phyloP scores from a whole-genome alignment of 352 stramenopile species.

The Thalassiosira exigua region DNA sequence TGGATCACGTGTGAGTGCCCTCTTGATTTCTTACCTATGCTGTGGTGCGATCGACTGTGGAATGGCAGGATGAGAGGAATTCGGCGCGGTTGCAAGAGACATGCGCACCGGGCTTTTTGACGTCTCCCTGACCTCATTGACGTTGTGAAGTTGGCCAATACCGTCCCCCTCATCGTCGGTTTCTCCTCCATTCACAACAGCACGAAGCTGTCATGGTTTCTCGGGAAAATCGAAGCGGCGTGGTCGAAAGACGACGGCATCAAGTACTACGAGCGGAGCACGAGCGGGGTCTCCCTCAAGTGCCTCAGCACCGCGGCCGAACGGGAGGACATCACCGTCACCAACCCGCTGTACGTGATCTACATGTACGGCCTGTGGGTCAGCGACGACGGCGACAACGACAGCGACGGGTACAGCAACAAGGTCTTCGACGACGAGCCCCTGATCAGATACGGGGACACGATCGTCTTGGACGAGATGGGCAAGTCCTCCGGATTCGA shows the following conservation, averaged over 20 bases:
- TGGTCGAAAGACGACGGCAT: conserved; percentile 9
- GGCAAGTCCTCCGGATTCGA: conserved; percentile 53
- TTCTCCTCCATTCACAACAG: no score
- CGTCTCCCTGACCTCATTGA: no score
- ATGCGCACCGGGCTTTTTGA: no score
- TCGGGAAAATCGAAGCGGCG: conserved; percentile 35
- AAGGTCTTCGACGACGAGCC: conserved; percentile 73
- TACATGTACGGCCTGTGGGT: conserved; percentile 65
- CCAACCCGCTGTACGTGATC: conserved; percentile 58
- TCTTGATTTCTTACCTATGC: background rate
- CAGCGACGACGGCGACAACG: conserved; percentile 45
- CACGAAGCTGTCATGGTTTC: conserved; percentile 34
- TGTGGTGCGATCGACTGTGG: no score
- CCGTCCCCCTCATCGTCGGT: no score
- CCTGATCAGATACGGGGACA: conserved; percentile 73
- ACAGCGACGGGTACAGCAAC: conserved; percentile 52
- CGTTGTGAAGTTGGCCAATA: no score
- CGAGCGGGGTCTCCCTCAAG: conserved; percentile 47
- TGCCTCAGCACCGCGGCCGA: conserved; percentile 29
- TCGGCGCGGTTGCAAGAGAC: no score
- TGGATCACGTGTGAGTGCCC: conserved; percentile 62
- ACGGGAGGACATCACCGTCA: conserved; percentile 27
- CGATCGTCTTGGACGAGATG: conserved; percentile 79
- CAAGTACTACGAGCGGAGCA: conserved; percentile 20
- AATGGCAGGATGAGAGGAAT: no score